These are phyloP conservation scores for Colletotrichum orbiculare DNA, from an alignment of 2,329 filamentous ascomycete species.

Conservation along the genomic window DNA sequence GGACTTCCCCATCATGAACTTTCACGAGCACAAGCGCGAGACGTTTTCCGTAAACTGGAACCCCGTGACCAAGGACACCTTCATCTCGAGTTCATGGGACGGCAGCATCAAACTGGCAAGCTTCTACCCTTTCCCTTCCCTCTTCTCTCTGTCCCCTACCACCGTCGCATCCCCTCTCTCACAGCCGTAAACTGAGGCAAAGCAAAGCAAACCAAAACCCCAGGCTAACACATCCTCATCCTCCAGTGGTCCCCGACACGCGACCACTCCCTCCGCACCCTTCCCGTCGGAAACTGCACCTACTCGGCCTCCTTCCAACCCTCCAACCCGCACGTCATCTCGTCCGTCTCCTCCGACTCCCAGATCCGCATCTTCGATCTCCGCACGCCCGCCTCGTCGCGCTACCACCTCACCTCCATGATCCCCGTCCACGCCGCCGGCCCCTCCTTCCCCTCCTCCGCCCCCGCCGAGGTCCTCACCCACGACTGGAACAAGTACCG, in stretches of 20 bases:
- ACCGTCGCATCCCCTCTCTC: no score
- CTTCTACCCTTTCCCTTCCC: background rate
- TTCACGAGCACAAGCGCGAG: slow-evolving; percentile 93
- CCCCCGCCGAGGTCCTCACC: slow-evolving; percentile 84
- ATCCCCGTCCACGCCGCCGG: slow-evolving; percentile 84
- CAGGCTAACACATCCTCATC: background rate
- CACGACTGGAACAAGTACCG: slow-evolving; percentile 99
- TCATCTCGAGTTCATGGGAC: slow-evolving; percentile 94
- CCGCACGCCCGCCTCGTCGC: slow-evolving; percentile 83
- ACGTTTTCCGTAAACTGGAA: slow-evolving; percentile 96
- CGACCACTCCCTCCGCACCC: slow-evolving; percentile 79
- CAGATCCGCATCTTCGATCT: slow-evolving; percentile 93
- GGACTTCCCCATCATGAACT: slow-evolving; percentile 89
- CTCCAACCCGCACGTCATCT: slow-evolving; percentile 85
- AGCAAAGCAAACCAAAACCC: background rate
- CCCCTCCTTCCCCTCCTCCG: slow-evolving; percentile 53
- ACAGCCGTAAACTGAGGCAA: background rate
- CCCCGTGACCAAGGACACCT: slow-evolving; percentile 88
- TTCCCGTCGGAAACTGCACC: slow-evolving; percentile 93
- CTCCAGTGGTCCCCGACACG: slow-evolving; percentile 84
- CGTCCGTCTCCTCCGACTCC: slow-evolving; percentile 88
- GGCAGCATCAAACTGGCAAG: slow-evolving; percentile 88
- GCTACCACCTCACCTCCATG: slow-evolving; percentile 85
- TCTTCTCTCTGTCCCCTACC: background rate
- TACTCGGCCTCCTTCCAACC: slow-evolving; percentile 94